Base-by-base conservation (phyloP, 176 grass and related monocot genomes). In the Pontederia crassipes region DNA sequence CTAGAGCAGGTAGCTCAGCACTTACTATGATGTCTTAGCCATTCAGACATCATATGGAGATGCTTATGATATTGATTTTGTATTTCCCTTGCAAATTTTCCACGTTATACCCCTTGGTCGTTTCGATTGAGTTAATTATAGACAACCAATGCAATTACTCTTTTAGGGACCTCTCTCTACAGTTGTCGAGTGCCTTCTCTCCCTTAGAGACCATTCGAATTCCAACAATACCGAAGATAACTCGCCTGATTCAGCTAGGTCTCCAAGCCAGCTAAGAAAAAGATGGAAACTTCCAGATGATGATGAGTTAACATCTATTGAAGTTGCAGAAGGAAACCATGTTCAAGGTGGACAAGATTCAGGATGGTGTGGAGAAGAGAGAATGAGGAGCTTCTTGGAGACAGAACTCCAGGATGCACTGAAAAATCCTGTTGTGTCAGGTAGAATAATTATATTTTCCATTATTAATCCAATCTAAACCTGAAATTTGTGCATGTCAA, bases 251-350 rank as follows among this genome's bases (percentile, higher is more conserved):
- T 32, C 17, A 27, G 65, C 32, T 28, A 54, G 54, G 50, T 35
- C 51, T 40, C 13, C 13, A 35, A 67, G 50, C 27, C 65, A 67
- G 28, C 28, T 67, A 45, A 67, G 65, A 54, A 67, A 67, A 49
- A 67, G 65, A 50, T 67, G 65, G 65, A 67, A 54, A 35, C 65
- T 67, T 67, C 65, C 51, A 54, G 65, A 54, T 54, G 65, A 51
- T 56, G 54, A 56, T 56, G 8, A 20, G 54, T n/a, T 20, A 56
- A 9, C 54, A 18, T 4, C 54, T 56, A 17, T 56, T 56, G 54
- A 40, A 40, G 32, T 40, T 40, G 32, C 32, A 40, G 32, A 40
- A 40, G 32, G 17, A 56, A 56, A 56, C 54, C 54, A 24, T 56
- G 20, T 56, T 56, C 54, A 56, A 56, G 8, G 6, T 11, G 54